Evolutionary conservation across 345 rosid genomes (phyloP).

Genomic region (Boechera stricta): DNA sequence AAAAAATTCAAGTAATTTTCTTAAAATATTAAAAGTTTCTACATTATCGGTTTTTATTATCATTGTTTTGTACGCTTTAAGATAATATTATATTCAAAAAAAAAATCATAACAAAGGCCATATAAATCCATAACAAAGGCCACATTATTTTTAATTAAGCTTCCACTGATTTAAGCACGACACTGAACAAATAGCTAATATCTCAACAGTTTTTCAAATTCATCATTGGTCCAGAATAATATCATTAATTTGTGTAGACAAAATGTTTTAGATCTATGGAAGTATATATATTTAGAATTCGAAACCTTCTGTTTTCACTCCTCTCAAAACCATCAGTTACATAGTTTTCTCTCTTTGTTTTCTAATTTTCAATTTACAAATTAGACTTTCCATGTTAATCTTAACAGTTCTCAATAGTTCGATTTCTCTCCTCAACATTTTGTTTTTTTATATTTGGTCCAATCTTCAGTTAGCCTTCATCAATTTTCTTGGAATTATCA

Average conservation of each 20-base stretch:
- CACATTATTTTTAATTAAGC: too few relatives aligned
- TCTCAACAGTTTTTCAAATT: background rate
- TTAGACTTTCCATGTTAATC: background rate
- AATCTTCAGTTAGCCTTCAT: background rate
- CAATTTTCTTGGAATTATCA: background rate
- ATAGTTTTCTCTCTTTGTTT: background rate
- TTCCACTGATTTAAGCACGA: too few relatives aligned
- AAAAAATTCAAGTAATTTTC: too few relatives aligned
- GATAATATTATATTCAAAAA: too few relatives aligned
- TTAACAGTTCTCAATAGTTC: background rate
- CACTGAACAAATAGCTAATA: too few relatives aligned
- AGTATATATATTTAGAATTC: too few relatives aligned
- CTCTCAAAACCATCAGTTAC: background rate
- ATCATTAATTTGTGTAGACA: background rate
- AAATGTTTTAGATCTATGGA: too few relatives aligned
- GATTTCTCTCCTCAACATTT: background rate
- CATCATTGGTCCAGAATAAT: background rate
- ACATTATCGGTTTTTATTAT: too few relatives aligned
- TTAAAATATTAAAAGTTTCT: too few relatives aligned
- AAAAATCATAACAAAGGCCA: too few relatives aligned
- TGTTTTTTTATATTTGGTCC: background rate
- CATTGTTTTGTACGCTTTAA: too few relatives aligned
- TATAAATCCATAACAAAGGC: too few relatives aligned
- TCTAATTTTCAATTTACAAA: background rate
- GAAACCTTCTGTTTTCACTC: background rate